A percentile compares a stretch with the other conserved stretches of the same genome.
Evolutionary conservation across 1,284 basidiomycete genomes (phyloP).

Genomic region (Grifola frondosa): DNA sequence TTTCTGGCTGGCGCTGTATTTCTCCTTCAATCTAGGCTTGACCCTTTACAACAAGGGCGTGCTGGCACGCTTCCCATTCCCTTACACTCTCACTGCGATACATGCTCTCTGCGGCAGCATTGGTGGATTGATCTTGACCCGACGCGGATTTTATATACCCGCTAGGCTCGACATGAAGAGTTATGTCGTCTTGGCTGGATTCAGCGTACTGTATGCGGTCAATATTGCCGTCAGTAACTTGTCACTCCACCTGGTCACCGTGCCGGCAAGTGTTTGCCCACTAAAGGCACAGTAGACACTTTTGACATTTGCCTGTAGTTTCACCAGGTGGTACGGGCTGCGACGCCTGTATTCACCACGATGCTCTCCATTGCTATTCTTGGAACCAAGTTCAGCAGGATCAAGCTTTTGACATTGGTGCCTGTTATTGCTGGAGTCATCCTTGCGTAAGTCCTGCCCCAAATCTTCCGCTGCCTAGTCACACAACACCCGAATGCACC

Average conservation of each 20-base stretch:
- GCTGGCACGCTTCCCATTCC: conserved; percentile 87
- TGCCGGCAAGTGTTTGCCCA: conserved; percentile 67
- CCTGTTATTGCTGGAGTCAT: conserved; percentile 91
- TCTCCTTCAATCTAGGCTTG: conserved; percentile 84
- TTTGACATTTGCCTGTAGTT: conserved; percentile 51
- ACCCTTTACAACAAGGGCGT: conserved; percentile 94
- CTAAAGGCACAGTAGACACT: background rate
- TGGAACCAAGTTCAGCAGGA: conserved; percentile 47
- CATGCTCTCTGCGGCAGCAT: conserved; percentile 82
- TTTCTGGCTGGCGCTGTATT: conserved; percentile 80
- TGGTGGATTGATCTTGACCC: conserved; percentile 73
- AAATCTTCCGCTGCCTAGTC: too few relatives aligned
- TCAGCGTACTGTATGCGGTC: conserved; percentile 86
- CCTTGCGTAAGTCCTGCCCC: conserved; percentile 74
- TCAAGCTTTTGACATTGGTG: conserved; percentile 73
- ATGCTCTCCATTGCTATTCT: conserved; percentile 65
- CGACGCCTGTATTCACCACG: conserved; percentile 89
- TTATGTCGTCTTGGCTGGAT: conserved; percentile 66
- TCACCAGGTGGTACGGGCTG: conserved; percentile 93
- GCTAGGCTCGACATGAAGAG: conserved; percentile 57
- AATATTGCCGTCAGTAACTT: conserved; percentile 94
- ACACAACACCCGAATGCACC: too few relatives aligned
- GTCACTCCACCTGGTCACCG: conserved; percentile 84
- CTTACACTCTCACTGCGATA: conserved; percentile 86
- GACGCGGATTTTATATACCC: conserved; percentile 60